These are phyloP conservation scores for Cetradonia linearis DNA, from an alignment of 495 filamentous ascomycete species.

Conservation along the genomic window DNA sequence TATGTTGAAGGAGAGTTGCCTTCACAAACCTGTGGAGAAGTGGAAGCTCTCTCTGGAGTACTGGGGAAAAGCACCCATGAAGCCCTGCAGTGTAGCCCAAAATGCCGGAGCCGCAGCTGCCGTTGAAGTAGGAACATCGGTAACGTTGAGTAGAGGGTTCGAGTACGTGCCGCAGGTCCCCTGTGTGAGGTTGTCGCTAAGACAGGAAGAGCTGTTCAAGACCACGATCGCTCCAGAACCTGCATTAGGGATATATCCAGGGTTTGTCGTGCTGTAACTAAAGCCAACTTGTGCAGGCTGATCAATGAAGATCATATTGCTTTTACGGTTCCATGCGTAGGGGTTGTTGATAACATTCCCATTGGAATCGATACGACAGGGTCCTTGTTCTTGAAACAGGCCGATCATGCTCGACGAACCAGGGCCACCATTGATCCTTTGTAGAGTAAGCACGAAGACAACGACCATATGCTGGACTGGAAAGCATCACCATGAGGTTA, in stretches of 20 bases:
- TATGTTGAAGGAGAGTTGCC: constrained; percentile 42
- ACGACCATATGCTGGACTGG: not conserved
- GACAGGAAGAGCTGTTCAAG: constrained; percentile 8
- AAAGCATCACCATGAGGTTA: constrained; percentile 35
- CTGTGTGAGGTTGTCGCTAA: constrained; percentile 11
- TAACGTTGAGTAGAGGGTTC: constrained; percentile 4
- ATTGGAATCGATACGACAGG: constrained; percentile 44
- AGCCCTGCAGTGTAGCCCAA: constrained; percentile 51
- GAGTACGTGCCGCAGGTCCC: constrained; percentile 17
- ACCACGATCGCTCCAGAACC: constrained; percentile 22
- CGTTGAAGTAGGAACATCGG: constrained; percentile 12
- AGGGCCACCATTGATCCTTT: constrained; percentile 46
- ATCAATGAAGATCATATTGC: constrained; percentile 46
- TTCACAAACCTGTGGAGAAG: constrained; percentile 51
- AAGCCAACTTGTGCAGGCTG: constrained; percentile 56
- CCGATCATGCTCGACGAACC: constrained; percentile 53
- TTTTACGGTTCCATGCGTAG: constrained; percentile 39
- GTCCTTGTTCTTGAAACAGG: constrained; percentile 53
- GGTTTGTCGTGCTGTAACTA: constrained; percentile 40
- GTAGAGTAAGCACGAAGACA: not conserved
- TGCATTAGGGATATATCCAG: constrained; percentile 36
- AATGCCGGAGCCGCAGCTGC: constrained; percentile 15
- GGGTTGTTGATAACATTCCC: constrained; percentile 43
- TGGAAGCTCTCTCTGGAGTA: constrained; percentile 42
- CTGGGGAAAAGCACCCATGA: constrained; percentile 53